Evolutionary conservation across 768 basidiomycete genomes (phyloP).

Genomic region (Hericium erinaceus): DNA sequence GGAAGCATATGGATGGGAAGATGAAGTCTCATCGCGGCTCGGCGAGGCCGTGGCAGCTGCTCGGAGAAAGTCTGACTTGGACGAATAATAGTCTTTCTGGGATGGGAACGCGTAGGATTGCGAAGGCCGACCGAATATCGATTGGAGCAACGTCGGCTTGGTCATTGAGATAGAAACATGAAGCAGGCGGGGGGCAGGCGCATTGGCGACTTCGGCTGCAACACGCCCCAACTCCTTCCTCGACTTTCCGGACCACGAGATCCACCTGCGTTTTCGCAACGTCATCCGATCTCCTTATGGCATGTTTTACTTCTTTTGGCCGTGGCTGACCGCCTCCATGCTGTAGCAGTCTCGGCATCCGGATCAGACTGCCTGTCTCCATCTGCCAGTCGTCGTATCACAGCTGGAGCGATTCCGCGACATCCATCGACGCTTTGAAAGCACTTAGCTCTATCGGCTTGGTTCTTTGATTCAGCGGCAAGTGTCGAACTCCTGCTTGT

Average conservation of each 20-base stretch:
- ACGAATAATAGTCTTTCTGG: slow-evolving; percentile 7
- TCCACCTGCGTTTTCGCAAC: background rate
- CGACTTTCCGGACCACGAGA: background rate
- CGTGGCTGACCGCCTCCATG: background rate
- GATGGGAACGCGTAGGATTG: slow-evolving; percentile 6
- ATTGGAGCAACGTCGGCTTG: slow-evolving; percentile 11
- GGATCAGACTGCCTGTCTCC: background rate
- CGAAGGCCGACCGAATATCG: slow-evolving; percentile 10
- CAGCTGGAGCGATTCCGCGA: too few species aligned
- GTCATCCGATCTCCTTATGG: background rate
- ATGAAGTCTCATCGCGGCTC: background rate
- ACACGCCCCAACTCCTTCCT: too few species aligned
- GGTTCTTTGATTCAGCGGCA: too few species aligned
- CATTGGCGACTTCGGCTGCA: background rate
- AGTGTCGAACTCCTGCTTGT: too few species aligned
- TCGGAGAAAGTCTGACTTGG: slow-evolving; percentile 1
- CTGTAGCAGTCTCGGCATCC: background rate
- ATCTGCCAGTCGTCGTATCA: background rate
- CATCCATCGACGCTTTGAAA: too few species aligned
- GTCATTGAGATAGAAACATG: slow-evolving; percentile 2
- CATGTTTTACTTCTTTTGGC: background rate
- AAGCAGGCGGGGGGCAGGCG: background rate
- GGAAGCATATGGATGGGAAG: background rate
- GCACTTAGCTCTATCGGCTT: too few species aligned
- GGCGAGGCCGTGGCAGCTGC: background rate